phyloP scores from a whole-genome alignment of 2,329 filamentous ascomycete genomes.

The Xylariaceae sp. region DNA sequence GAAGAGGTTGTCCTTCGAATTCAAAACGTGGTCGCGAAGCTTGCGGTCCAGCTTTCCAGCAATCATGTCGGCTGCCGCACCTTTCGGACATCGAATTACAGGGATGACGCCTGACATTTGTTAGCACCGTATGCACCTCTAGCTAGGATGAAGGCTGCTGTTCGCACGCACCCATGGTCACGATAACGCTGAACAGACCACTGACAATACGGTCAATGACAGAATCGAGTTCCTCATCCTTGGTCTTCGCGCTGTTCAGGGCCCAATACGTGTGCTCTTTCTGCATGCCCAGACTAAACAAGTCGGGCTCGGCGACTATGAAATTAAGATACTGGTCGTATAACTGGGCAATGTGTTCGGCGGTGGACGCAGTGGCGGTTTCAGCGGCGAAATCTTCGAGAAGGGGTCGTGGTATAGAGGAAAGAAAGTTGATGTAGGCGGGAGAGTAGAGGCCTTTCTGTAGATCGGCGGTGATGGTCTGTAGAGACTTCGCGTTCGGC shows the following conservation, averaged over 20 bases:
- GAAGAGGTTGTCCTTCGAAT: slow-evolving; percentile 97
- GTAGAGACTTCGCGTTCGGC: slow-evolving; percentile 73
- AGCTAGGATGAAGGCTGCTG: not conserved
- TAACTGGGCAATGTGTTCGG: slow-evolving; percentile 85
- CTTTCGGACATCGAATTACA: slow-evolving; percentile 90
- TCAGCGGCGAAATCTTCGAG: slow-evolving; percentile 92
- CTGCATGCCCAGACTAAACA: slow-evolving; percentile 90
- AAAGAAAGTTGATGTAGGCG: slow-evolving; percentile 95
- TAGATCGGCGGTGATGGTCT: slow-evolving; percentile 78
- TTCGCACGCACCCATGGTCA: slow-evolving; percentile 77
- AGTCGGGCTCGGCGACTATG: slow-evolving; percentile 87
- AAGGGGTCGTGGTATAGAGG: slow-evolving; percentile 81
- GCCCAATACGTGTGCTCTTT: slow-evolving; percentile 90
- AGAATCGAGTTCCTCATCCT: slow-evolving; percentile 81
- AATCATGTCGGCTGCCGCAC: slow-evolving; percentile 89
- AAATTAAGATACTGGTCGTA: slow-evolving; percentile 98
- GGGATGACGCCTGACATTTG: slow-evolving; percentile 68
- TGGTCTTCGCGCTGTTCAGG: slow-evolving; percentile 88
- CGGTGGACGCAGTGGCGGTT: slow-evolving; percentile 75
- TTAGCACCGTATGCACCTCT: not conserved
- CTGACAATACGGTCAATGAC: slow-evolving; percentile 89
- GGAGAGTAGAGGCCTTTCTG: slow-evolving; percentile 84
- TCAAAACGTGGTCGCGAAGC: slow-evolving; percentile 90
- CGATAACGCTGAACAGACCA: slow-evolving; percentile 93
- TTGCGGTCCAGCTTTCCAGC: slow-evolving; percentile 92